Conservation (phyloP, 2,329 filamentous ascomycete species). For the Mariannaea sp. region DNA sequence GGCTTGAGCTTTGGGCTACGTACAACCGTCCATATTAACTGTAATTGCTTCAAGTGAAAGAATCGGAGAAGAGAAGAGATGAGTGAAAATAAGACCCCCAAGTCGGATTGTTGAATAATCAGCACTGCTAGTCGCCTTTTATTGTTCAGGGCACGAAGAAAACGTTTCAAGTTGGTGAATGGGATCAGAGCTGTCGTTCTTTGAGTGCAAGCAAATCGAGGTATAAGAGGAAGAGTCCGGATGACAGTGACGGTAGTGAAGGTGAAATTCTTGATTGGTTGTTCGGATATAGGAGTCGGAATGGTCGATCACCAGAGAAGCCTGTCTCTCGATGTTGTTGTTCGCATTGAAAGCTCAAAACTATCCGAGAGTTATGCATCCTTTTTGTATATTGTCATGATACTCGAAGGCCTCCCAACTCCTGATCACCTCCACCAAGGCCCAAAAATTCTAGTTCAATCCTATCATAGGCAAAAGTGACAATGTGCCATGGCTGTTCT, state of each 20-base stretch:
- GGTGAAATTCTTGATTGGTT: conserved; percentile 2
- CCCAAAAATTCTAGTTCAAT: conserved; percentile 14
- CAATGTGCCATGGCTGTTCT: conserved; percentile 31
- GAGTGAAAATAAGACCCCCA: background rate
- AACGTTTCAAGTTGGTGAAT: too few species aligned
- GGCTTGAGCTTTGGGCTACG: conserved; percentile 21
- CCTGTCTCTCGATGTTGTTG: conserved; percentile 35
- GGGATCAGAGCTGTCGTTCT: background rate
- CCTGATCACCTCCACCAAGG: conserved; percentile 21
- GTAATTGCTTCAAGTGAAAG: conserved; percentile 7
- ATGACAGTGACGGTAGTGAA: conserved; percentile 4
- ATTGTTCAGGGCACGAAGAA: background rate
- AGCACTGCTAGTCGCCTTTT: background rate
- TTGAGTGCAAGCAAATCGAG: conserved; percentile 1
- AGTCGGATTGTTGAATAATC: background rate
- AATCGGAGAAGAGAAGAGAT: conserved; percentile 5
- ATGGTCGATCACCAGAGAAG: conserved; percentile 27
- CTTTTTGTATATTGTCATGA: conserved; percentile 40
- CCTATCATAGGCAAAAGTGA: conserved; percentile 30
- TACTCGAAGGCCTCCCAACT: conserved; percentile 36
- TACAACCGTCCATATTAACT: conserved; percentile 37
- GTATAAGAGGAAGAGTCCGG: background rate
- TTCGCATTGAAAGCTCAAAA: conserved; percentile 8
- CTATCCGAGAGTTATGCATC: conserved; percentile 29
- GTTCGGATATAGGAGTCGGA: background rate